Evolutionary conservation across 768 basidiomycete species (phyloP).

Genomic region (Pulveroboletus ravenelii): DNA sequence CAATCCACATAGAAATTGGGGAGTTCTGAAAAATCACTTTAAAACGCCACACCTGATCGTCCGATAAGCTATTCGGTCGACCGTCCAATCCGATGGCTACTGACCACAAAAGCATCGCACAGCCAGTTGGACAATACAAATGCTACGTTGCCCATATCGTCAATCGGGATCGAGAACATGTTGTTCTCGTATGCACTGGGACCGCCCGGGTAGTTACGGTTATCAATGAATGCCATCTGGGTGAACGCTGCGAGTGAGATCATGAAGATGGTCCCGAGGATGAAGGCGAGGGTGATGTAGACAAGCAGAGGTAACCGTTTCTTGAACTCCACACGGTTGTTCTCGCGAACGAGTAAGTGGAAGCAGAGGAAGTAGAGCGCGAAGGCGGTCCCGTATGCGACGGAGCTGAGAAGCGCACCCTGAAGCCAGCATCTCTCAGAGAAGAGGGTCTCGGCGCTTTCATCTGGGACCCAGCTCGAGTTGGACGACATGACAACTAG

Average conservation of each 20-base stretch:
- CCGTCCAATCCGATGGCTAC: not conserved
- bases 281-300: constrained; percentile 5
- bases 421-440: constrained; percentile 20
- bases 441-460: constrained; percentile 9
- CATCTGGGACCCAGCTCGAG: constrained; percentile 16
- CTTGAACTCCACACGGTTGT: constrained; percentile 1
- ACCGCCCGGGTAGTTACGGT: constrained; percentile 30
- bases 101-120: constrained; percentile 18
- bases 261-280: constrained; percentile 18
- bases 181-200: constrained; percentile 21
- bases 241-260: constrained; percentile 16
- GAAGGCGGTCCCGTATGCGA: constrained; percentile 7
- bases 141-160: constrained; percentile 7
- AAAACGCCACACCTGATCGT: constrained; percentile 12
- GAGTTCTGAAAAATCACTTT: constrained; percentile 12
- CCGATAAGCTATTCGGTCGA: not conserved
- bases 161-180: constrained; percentile 19
- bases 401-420: constrained; percentile 6
- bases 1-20: constrained; percentile 3
- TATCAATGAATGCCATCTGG: constrained; percentile 28
- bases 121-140: constrained; percentile 12
- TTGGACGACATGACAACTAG: constrained; percentile 9
- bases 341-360: constrained; percentile 2
- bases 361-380: constrained; percentile 7
- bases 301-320: constrained; percentile 1